Evolutionary conservation across 352 stramenopile genomes (phyloP).

Genomic region (Elongisporangium prolatum): DNA sequence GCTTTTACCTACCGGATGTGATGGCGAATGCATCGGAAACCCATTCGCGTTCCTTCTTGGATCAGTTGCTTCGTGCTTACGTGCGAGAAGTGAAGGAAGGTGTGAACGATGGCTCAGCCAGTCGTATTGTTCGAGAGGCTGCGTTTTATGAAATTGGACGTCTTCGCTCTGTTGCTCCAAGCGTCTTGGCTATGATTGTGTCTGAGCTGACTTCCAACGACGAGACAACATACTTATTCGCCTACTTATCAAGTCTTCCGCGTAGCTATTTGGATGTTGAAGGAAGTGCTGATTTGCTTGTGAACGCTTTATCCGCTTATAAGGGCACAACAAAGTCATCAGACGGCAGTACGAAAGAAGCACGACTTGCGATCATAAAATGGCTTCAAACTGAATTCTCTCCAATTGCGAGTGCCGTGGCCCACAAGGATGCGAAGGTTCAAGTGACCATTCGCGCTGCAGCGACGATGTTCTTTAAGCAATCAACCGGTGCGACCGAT

Average conservation of each 20-base stretch:
- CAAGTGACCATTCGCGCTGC: background rate
- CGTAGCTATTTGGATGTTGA: conserved; percentile 23
- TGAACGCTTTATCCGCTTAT: conserved; percentile 17
- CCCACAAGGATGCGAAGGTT: background rate
- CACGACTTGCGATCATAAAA: conserved; percentile 11
- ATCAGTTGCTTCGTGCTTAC: conserved; percentile 27
- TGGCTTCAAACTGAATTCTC: conserved; percentile 26
- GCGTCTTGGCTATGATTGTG: conserved; percentile 26
- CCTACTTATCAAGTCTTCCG: conserved; percentile 28
- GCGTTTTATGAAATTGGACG: conserved; percentile 77
- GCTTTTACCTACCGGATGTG: conserved; percentile 67
- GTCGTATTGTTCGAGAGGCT: conserved; percentile 57
- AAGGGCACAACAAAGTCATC: conserved; percentile 7
- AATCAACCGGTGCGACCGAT: background rate
- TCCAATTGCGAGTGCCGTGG: conserved; percentile 4
- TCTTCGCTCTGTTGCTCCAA: conserved; percentile 33
- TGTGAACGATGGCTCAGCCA: conserved; percentile 17
- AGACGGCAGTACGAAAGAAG: conserved; percentile 7
- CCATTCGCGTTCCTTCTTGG: conserved; percentile 21
- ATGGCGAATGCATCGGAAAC: conserved; percentile 27
- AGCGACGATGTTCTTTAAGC: conserved; percentile 4
- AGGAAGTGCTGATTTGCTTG: conserved; percentile 19
- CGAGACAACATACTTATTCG: conserved; percentile 15
- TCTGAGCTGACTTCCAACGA: background rate
- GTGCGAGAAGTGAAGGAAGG: conserved; percentile 19